Base-by-base conservation (phyloP, 108 stramenopile genomes). In the Schizochytrium sp. region DNA sequence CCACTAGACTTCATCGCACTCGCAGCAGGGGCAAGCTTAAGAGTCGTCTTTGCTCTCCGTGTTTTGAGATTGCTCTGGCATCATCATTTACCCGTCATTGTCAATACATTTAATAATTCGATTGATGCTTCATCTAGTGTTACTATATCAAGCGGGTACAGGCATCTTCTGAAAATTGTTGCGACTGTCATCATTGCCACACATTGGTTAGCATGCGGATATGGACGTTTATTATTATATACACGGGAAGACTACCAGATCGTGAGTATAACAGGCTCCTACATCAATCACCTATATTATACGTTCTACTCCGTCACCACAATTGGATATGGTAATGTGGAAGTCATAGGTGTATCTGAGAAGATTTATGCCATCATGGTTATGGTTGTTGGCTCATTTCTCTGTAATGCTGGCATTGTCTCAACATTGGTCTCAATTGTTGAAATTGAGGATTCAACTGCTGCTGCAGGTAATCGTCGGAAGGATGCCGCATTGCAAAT, bases 321-420 rank as follows among this genome's bases (percentile, higher is more conserved):
- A 38, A 91, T 94, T 28, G 94, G 94, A 3, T 95, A 93, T 72
- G 94, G 94, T 7, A 91, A 91, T 17, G 89, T 95, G 10, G 72
- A 88, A 0, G 87, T 94, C 19, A 88, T 90, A 61, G 88, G 93
- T n/a, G 91, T 91, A 73, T 72, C 44, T 2, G 94, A 95, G 89
- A 64, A 90, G n/a, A 49, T 93, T 4, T 93, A 93, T 56, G 90
- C 91, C 44, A 94, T 93, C 90, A 44, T 94, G 8, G 89, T 73
- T 17, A 95, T 95, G 94, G 87, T 93, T 38, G 89, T 93, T 5
- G 94, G 94, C 41, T 92, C 94, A 40, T 92, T 95, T 17, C 73
- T 95, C 88, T 95, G 94, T 88, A 94, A 94, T 72, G 94, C 94
- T 46, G 93, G 94, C 58, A 87, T 95, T 7, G 92, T 93, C 15